A percentile compares a stretch with the other conserved stretches of the same genome.
Conservation (phyloP, 768 basidiomycete species). For the Galerina sulciceps region DNA sequence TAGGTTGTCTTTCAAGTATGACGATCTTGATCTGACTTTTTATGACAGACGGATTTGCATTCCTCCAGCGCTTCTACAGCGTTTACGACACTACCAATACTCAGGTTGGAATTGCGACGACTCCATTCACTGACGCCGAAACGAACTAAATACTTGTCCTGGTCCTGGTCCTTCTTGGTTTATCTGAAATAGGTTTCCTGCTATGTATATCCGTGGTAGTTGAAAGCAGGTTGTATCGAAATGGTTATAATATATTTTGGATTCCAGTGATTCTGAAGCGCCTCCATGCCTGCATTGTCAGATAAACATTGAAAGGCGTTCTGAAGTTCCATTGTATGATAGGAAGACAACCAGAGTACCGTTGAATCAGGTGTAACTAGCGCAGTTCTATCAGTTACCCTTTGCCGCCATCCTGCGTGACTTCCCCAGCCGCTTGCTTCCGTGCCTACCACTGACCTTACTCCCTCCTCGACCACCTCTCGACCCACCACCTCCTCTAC, state of each 20-base stretch:
- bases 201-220: no score
- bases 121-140: slow-evolving; percentile 35
- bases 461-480: slow-evolving; percentile 28
- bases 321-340: no score
- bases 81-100: slow-evolving; percentile 49
- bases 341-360: background rate
- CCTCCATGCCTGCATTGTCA: no score
- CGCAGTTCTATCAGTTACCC: background rate
- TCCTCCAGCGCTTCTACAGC: slow-evolving; percentile 66
- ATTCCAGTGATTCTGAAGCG: no score
- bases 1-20: slow-evolving; percentile 27
- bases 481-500: slow-evolving; percentile 30
- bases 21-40: background rate
- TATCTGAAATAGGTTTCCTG: no score
- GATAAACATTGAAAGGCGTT: no score
- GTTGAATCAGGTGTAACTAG: no score
- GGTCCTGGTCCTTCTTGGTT: no score
- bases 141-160: slow-evolving; percentile 30
- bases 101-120: slow-evolving; percentile 42
- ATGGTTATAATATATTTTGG: no score
- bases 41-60: slow-evolving; percentile 54
- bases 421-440: slow-evolving; percentile 14
- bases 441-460: background rate
- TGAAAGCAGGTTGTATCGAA: no score
- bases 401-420: slow-evolving; percentile 14